Evolutionary conservation across 2,329 filamentous ascomycete species (phyloP), one percentile per base, ranked within the genome.

Genomic region (Camillea tinctor): DNA sequence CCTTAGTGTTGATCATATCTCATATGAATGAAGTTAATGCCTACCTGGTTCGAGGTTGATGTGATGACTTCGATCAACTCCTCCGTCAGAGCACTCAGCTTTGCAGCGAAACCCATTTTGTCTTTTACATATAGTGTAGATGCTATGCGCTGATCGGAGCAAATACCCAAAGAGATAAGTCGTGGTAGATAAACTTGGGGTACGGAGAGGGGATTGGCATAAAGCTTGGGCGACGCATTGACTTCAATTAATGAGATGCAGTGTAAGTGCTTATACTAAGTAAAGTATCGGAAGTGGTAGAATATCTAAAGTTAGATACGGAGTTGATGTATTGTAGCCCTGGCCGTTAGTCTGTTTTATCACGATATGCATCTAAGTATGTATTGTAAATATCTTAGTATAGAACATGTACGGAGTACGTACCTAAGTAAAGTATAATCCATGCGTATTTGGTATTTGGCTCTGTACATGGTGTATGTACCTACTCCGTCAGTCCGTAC

Each of bases 81-180:
- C 63, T 91, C 89, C 1, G 85, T 86, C 68, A 93, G 80, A 58
- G 81, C 79, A 53, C 81, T 83, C 58, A 93, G 76, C 71, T 80
- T 83, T 64, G 88, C 85, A 68, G 87, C 81, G 74, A 90, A 88
- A 40, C 91, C 85, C 91, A 96, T 96, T 36, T 26, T 57, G 50
- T 24, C 54, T 26, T 15, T 51, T 44, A n/a, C 36, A 13, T 44
- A 44, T 44, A 11, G 36, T 44, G 36, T 9, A 44, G 11, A 44
- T 6, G 36, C n/a, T 44, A 44, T 44, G 36, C 36, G 36, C 19
- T 26, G 40, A 21, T 21, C 44, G 24, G 21, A 20, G 23, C 8
- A 49, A 24, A 17, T 40, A 53, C 26, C 26, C 13, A 30, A 15
- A 19, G 20, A 36, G 26, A 50, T 50, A 19, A n/a, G 17, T 17